These are phyloP conservation scores for Capsicum rhomboideum DNA, from an alignment of 257 asterid genomes.

Conservation along the genomic window DNA sequence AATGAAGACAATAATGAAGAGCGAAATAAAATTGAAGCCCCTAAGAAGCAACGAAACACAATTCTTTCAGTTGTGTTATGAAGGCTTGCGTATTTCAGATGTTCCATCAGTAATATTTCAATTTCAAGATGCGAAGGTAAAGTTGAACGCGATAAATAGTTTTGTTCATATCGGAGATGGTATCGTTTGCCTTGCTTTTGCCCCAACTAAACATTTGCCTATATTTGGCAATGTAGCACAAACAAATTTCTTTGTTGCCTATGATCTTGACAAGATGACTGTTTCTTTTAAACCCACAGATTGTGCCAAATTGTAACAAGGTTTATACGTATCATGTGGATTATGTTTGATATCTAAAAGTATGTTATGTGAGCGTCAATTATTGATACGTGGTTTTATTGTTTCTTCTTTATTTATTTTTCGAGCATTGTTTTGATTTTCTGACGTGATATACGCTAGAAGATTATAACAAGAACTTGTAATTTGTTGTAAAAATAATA, in stretches of 20 bases:
- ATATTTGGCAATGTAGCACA: constrained; percentile 33
- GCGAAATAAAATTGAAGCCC: background rate
- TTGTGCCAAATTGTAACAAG: background rate
- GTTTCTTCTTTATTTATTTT: no score
- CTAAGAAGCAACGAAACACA: constrained; percentile 13
- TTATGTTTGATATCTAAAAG: no score
- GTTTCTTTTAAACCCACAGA: constrained; percentile 8
- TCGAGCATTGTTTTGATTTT: no score
- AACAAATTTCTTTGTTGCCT: constrained; percentile 11
- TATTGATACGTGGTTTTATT: no score
- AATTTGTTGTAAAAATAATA: no score
- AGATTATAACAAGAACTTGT: no score
- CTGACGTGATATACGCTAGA: no score
- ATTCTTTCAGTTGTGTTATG: constrained; percentile 33
- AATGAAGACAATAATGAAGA: constrained; percentile 8
- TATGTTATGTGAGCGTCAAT: no score
- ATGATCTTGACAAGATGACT: constrained; percentile 3
- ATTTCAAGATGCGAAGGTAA: constrained; percentile 53
- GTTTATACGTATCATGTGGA: background rate
- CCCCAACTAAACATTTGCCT: background rate
- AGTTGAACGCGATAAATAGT: constrained; percentile 20
- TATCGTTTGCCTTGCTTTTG: constrained; percentile 38
- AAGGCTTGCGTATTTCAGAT: background rate
- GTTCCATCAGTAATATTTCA: constrained; percentile 33
- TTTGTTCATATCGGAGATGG: constrained; percentile 16